Conservation (phyloP, 2,329 filamentous ascomycete genomes). For the Penicillium brasilianum region DNA sequence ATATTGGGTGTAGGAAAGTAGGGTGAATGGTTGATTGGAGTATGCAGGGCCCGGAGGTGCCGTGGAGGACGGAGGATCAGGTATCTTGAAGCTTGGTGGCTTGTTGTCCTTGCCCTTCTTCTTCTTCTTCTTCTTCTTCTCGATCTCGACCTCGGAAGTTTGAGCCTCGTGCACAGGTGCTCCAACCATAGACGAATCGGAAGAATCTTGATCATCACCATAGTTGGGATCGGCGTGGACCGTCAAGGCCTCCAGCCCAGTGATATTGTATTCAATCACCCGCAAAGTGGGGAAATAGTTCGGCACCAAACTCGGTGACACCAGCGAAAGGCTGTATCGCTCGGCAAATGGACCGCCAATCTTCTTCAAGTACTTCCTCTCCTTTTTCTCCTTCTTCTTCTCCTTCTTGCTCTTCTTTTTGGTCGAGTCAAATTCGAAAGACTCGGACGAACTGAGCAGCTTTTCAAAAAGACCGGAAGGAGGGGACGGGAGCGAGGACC, state of each 20-base stretch:
- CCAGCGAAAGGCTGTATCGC: slow-evolving; percentile 78
- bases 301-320: slow-evolving; percentile 86
- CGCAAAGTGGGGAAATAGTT: slow-evolving; percentile 89
- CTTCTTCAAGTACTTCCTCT: slow-evolving; percentile 63
- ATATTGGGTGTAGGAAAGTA: slow-evolving; percentile 85
- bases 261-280: slow-evolving; percentile 94
- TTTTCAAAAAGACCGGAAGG: slow-evolving; percentile 31
- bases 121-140: slow-evolving; percentile 42
- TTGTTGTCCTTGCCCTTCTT: slow-evolving; percentile 55
- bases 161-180: background rate
- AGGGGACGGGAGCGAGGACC: slow-evolving; percentile 73
- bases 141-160: slow-evolving; percentile 2
- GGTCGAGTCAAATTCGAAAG: slow-evolving; percentile 13
- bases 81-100: slow-evolving; percentile 67
- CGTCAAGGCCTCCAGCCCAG: slow-evolving; percentile 66
- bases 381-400: slow-evolving; percentile 58
- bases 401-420: slow-evolving; percentile 45
- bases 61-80: slow-evolving; percentile 72
- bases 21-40: slow-evolving; percentile 78
- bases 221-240: slow-evolving; percentile 38
- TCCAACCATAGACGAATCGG: background rate
- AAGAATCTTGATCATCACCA: background rate
- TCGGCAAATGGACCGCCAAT: slow-evolving; percentile 84
- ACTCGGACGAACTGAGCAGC: slow-evolving; percentile 17
- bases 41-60: slow-evolving; percentile 87